These are phyloP conservation scores for Globisporangium radiosum DNA, from an alignment of 352 stramenopile genomes.

Conservation along the genomic window DNA sequence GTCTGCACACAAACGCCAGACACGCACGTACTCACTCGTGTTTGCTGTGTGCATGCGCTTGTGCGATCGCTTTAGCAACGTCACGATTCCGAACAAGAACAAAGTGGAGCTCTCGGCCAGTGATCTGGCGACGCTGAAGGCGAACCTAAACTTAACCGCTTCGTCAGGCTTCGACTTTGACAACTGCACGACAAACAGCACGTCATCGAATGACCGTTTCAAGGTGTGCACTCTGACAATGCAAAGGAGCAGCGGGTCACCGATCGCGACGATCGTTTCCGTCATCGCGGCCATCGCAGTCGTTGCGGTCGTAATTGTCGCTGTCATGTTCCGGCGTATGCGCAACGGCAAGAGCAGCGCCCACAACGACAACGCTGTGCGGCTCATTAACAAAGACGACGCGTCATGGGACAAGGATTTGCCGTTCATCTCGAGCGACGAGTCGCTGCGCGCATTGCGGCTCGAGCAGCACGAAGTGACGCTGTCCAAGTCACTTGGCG, in stretches of 20 bases:
- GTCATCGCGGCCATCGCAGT: constrained; percentile 46
- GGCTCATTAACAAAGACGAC: no score
- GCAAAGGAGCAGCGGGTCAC: background rate
- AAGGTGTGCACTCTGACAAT: constrained; percentile 9
- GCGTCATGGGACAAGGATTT: no score
- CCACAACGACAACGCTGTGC: no score
- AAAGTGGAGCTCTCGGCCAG: no score
- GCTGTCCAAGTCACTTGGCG: constrained; percentile 45
- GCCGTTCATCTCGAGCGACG: constrained; percentile 61
- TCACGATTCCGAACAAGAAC: constrained; percentile 6
- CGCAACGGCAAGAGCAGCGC: no score
- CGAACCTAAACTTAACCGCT: constrained; percentile 5
- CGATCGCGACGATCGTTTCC: constrained; percentile 36
- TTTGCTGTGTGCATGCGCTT: background rate
- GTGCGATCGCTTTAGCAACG: no score
- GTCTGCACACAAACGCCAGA: background rate
- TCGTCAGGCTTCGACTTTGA: constrained; percentile 10
- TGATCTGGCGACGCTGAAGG: constrained; percentile 3
- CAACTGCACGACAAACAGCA: background rate
- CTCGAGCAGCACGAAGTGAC: constrained; percentile 46
- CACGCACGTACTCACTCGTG: background rate
- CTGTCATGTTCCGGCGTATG: constrained; percentile 17
- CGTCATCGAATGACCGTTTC: constrained; percentile 4
- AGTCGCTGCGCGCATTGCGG: constrained; percentile 42
- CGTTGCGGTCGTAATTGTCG: constrained; percentile 33